These are phyloP conservation scores for Euphorbia corollata DNA, from an alignment of 441 rosid genomes.

Conservation along the genomic window DNA sequence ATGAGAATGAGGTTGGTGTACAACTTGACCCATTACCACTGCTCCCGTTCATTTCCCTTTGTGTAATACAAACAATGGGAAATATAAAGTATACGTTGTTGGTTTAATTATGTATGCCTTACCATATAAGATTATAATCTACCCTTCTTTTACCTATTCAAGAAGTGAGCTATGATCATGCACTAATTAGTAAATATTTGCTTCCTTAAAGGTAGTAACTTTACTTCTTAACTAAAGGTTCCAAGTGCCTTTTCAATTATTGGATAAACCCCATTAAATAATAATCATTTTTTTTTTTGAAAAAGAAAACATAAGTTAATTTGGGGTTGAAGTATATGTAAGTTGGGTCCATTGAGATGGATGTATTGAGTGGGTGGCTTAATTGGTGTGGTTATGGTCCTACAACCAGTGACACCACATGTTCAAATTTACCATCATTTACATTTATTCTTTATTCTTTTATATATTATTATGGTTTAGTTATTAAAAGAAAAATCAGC, in stretches of 20 bases:
- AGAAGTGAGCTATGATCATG: not conserved
- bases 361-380: constrained; percentile 19
- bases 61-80: too few relatives aligned
- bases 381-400: constrained; percentile 28
- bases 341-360: constrained; percentile 14
- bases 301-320: not conserved
- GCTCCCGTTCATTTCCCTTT: too few relatives aligned
- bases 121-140: not conserved
- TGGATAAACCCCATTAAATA: not conserved
- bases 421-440: constrained; percentile 25
- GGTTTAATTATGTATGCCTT: not conserved
- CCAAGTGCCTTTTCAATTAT: not conserved
- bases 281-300: not conserved
- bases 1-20: too few relatives aligned
- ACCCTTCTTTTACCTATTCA: not conserved
- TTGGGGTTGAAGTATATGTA: not conserved
- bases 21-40: too few relatives aligned
- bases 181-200: not conserved
- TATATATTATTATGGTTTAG: too few relatives aligned
- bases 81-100: too few relatives aligned
- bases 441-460: not conserved
- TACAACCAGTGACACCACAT: constrained; percentile 39
- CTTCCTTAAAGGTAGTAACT: not conserved
- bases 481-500: too few relatives aligned
- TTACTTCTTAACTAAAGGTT: constrained; percentile 7